Base-by-base conservation (phyloP, 345 rosid species). In the Gossypium bickii region DNA sequence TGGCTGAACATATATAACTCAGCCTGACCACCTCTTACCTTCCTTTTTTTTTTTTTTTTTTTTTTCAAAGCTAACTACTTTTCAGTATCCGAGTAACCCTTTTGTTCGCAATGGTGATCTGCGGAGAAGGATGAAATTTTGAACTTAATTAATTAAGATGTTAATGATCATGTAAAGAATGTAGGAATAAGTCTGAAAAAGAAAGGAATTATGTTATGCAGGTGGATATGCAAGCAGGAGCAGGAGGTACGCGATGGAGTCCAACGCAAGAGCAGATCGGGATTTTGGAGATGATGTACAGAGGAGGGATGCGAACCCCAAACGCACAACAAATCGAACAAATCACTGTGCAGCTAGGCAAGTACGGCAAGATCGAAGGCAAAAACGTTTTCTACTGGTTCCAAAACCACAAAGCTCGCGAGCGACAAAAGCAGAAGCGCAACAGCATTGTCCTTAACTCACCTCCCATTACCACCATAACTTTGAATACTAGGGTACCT, bases 391-490 rank as follows among this genome's bases (percentile, higher is more conserved):
- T 94, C 75, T 94, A 94, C 80, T 95, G 99, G 99, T 95, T 95
- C 80, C 99, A 95, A 59, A 95, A 95, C 85, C 99, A 95, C 87
- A 95, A 95, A 89, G 99, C 99, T 2, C 96, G 99, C 3, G 99
- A 95, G 87, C 87, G 99, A 72, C 98, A 94, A 75, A 94, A 94
- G 81, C 97, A 88, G 81, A 94, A 94, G 81, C 92, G 98, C 71
- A 89, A 80, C 83, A 87, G 83, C 53, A 87, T 89, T 44, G 87
- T 87, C 70, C 76, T 87, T 65, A 78, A 82, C 62, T 78, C 85
- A 47, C 41, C 82, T 17, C 56, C 82, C 44, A 12, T 73, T 60
- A 71, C 85, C 70, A 44, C 85, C n/a, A 70, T 84, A 15, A 85
- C 95, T 25, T 51, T 86, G 22, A 87, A 87, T 64, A 48, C 79